These are phyloP conservation scores for Trichoderma endophyticum DNA, from an alignment of 2,329 filamentous ascomycete genomes.

Conservation along the genomic window DNA sequence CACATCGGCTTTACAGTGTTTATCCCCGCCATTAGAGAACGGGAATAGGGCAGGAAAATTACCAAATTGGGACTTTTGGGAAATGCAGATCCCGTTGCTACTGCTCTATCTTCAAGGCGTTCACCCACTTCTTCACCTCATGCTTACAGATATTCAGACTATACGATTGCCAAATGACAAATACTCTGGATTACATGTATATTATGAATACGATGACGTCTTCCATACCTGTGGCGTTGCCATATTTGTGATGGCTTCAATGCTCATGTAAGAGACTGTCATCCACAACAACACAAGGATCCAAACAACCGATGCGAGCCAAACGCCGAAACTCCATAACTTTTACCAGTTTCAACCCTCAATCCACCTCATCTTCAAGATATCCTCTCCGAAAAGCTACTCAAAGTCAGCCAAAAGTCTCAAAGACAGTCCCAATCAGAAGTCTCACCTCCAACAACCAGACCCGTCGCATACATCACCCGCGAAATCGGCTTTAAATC, in stretches of 20 bases:
- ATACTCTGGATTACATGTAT: neutral
- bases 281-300: neutral
- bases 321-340: neutral
- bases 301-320: neutral
- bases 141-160: neutral
- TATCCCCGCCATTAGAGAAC: neutral
- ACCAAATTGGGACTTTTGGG: neutral
- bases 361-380: neutral
- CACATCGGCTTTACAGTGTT: neutral
- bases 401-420: neutral
- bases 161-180: neutral
- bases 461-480: constrained; percentile 55
- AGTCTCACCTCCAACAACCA: constrained; percentile 53
- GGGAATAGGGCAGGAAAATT: constrained; percentile 3
- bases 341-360: neutral
- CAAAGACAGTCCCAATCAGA: neutral
- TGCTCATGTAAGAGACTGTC: rapidly evolving
- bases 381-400: constrained; percentile 17
- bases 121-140: neutral
- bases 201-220: neutral
- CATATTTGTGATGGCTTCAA: neutral
- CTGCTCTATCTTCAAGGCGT: neutral
- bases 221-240: neutral
- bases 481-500: constrained; percentile 52
- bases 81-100: neutral